phyloP scores from a whole-genome alignment of 495 filamentous ascomycete species.

The Penicillium soppii region DNA sequence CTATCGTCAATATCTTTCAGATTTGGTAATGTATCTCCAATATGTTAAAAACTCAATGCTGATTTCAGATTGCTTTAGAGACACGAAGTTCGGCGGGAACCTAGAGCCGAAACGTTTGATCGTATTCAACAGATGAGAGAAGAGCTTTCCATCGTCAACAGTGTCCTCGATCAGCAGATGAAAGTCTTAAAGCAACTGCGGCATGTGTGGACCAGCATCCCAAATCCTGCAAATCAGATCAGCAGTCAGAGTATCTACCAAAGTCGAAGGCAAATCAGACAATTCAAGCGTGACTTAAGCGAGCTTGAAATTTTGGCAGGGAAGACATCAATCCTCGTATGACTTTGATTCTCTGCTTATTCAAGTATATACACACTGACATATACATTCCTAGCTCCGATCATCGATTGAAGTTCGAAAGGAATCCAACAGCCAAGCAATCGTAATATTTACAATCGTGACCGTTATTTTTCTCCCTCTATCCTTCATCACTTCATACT shows the following conservation, averaged over 20 bases:
- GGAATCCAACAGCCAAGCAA: constrained; percentile 19
- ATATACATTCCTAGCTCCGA: constrained; percentile 1
- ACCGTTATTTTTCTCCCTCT: constrained; percentile 47
- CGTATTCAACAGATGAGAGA: constrained; percentile 8
- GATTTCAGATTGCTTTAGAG: no score
- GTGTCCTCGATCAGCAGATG: constrained; percentile 9
- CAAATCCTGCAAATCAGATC: neutral
- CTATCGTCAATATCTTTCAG: neutral
- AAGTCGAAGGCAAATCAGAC: constrained; percentile 1
- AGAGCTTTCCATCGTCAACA: constrained; percentile 7
- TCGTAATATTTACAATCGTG: constrained; percentile 37
- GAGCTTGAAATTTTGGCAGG: constrained; percentile 5
- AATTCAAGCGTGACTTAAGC: constrained; percentile 1
- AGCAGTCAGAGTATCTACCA: constrained; percentile 4
- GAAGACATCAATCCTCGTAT: constrained; percentile 9
- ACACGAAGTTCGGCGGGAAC: no score
- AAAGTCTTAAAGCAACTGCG: neutral
- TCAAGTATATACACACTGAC: neutral
- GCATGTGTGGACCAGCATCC: neutral
- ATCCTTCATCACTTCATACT: constrained; percentile 29
- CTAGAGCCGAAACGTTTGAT: constrained; percentile 5
- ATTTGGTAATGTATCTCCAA: no score
- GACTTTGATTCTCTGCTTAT: no score
- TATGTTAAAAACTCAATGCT: no score
- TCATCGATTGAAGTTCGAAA: constrained; percentile 13